Percentiles rank a stretch among this genome's conserved stretches.
Conservation (phyloP, 345 rosid genomes). For the Corchorus capsularis region DNA sequence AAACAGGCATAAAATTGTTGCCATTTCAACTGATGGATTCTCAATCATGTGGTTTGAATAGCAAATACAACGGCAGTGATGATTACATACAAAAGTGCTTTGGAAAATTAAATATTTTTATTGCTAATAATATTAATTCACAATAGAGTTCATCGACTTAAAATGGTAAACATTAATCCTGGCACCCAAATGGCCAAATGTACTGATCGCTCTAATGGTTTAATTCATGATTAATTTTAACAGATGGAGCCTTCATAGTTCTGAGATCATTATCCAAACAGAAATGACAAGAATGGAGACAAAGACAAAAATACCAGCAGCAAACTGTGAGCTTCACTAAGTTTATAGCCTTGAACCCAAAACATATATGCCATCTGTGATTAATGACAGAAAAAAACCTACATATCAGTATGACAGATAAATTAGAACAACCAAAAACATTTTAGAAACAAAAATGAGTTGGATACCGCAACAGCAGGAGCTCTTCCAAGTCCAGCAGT, state of each 20-base stretch:
- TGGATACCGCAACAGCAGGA: conserved; percentile 85
- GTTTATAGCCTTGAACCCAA: conserved; percentile 94
- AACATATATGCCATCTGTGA: conserved; percentile 92
- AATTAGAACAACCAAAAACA: neutral
- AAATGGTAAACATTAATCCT: neutral
- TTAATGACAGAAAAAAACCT: conserved; percentile 19
- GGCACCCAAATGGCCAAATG: neutral
- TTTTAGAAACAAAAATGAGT: conserved; percentile 20
- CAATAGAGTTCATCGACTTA: neutral
- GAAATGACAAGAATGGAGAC: conserved; percentile 2
- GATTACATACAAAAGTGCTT: neutral
- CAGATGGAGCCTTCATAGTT: neutral
- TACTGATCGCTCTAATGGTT: neutral
- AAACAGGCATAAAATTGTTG: neutral
- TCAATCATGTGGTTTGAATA: neutral
- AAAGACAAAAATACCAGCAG: conserved; percentile 63
- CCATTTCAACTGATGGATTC: neutral
- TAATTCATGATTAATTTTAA: neutral
- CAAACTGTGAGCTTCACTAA: conserved; percentile 65
- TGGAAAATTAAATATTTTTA: neutral
- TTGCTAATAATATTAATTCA: neutral
- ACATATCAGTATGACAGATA: neutral
- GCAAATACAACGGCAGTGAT: neutral
- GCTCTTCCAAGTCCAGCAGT: conserved; percentile 99
- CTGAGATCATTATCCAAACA: conserved; percentile 6